Conservation (phyloP, 108 stramenopile species). For the Pseudonitzschia multiseries region DNA sequence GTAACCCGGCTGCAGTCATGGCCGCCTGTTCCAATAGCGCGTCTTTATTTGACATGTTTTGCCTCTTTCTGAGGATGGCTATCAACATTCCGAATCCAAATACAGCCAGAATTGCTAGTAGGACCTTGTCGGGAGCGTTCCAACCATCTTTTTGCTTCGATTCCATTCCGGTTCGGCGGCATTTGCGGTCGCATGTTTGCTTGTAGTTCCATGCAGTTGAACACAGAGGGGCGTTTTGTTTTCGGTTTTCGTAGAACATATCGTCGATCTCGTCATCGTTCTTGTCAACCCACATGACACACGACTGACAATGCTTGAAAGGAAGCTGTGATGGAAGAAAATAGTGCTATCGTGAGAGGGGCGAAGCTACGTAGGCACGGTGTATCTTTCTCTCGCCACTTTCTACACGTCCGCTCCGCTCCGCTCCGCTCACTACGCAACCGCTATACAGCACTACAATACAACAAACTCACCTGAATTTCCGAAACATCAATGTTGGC, state of each 20-base stretch:
- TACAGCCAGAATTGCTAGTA: slow-evolving; percentile 61
- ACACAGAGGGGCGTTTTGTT: slow-evolving; percentile 78
- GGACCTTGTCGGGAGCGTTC: slow-evolving; percentile 77
- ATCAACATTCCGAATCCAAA: slow-evolving; percentile 78
- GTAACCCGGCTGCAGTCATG: slow-evolving; percentile 78
- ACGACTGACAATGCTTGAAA: slow-evolving; percentile 73
- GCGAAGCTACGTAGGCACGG: neutral
- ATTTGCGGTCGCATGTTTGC: slow-evolving; percentile 52
- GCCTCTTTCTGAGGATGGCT: slow-evolving; percentile 65
- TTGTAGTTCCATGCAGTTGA: slow-evolving; percentile 73
- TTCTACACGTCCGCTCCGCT: neutral
- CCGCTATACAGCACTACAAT: too few species aligned
- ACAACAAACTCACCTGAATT: slow-evolving; percentile 41
- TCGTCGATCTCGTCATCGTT: slow-evolving; percentile 82
- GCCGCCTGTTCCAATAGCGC: slow-evolving; percentile 85
- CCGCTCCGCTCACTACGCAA: too few species aligned
- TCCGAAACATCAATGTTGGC: slow-evolving; percentile 64
- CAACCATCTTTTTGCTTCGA: slow-evolving; percentile 50
- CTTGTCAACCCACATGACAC: slow-evolving; percentile 82
- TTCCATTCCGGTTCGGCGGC: slow-evolving; percentile 52
- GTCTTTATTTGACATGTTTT: slow-evolving; percentile 86
- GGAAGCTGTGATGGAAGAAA: slow-evolving; percentile 38
- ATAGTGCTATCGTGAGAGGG: too few species aligned
- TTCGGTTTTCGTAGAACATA: slow-evolving; percentile 71
- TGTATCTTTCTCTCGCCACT: too few species aligned